A percentile compares a stretch with the other conserved stretches of the same genome.
Evolutionary conservation across 2,329 filamentous ascomycete species (phyloP).

Genomic region (Hypomyces rosellus): DNA sequence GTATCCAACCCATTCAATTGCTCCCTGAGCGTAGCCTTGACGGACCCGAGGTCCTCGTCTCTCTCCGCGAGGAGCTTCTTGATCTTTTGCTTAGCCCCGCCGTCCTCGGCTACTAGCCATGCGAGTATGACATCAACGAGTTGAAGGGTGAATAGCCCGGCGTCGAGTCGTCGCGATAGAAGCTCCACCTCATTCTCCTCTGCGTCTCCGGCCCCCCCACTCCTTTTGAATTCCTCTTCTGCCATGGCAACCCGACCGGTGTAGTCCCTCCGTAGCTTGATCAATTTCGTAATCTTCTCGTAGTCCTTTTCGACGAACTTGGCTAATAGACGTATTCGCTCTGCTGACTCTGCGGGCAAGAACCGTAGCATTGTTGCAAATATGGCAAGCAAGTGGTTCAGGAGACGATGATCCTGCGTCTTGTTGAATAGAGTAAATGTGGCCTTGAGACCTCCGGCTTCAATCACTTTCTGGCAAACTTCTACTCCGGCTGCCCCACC

Average conservation of each 20-base stretch:
- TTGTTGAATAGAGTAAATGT: constrained; percentile 87
- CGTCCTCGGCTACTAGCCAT: constrained; percentile 88
- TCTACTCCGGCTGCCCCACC: constrained; percentile 39
- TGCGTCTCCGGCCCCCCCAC: constrained; percentile 14
- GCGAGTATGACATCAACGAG: constrained; percentile 78
- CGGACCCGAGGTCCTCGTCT: constrained; percentile 56
- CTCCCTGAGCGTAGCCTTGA: constrained; percentile 63
- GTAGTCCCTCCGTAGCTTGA: constrained; percentile 67
- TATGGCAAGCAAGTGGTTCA: constrained; percentile 78
- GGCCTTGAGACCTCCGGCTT: constrained; percentile 77
- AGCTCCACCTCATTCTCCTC: constrained; percentile 59
- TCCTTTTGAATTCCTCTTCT: constrained; percentile 41
- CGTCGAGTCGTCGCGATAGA: constrained; percentile 70
- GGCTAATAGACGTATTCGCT: constrained; percentile 76
- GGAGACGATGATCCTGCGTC: constrained; percentile 60
- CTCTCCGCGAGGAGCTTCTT: constrained; percentile 57
- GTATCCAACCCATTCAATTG: constrained; percentile 48
- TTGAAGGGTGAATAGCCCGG: constrained; percentile 77
- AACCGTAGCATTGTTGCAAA: constrained; percentile 76
- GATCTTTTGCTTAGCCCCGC: constrained; percentile 62
- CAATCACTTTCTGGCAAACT: constrained; percentile 71
- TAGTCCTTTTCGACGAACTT: constrained; percentile 97
- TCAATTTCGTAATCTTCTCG: constrained; percentile 69
- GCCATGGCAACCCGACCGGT: constrained; percentile 51
- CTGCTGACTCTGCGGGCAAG: constrained; percentile 69